Evolutionary conservation across 2,329 filamentous ascomycete species (phyloP), one percentile per base, ranked within the genome.

Genomic region (Blastomyces silverae): DNA sequence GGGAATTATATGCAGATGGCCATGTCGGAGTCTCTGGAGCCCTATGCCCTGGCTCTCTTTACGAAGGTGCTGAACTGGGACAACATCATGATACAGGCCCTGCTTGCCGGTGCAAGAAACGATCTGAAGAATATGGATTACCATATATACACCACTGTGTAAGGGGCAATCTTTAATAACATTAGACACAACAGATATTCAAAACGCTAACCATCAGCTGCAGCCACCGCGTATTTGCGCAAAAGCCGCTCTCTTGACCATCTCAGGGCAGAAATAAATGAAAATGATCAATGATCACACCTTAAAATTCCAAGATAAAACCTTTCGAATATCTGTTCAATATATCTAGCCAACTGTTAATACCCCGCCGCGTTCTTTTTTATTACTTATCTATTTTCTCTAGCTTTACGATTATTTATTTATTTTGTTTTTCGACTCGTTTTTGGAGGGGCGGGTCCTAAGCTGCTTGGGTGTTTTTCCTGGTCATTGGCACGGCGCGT

Each of bases 41-140:
- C 70, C 17, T 69, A 72, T 56, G 68, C 68, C 20, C 63, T 70
- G 5, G 71, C 70, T 2, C 48, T 72, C 22, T 73, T 74, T 64
- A 70, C 67, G 3, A 65, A 70, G 0, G 61, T 70, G 34, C 64
- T 74, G n/a, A 70, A 68, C 20, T 74, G 72, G 72, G 67, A 61
- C 48, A 53, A 61, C 20, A 61, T 48, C 28, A 61, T 53, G 63
- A 44, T 64, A 31, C 63, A 64, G 58, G 63, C 58, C 44, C 58
- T 61, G 57, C 46, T 64, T 31, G 62, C 62, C 5, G 55, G 59
- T 13, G 62, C 60, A 31, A 56, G 62, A 39, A 39, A 64, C 8
- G 65, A 66, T 34, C 42, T 66, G 37, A 66, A 60, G 34, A 59
- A 65, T 58, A 42, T 61, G 48, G 58, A 64, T 31, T 61, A 64